Evolutionary conservation across 345 rosid species (phyloP).

Genomic region (Ceriops tagal): DNA sequence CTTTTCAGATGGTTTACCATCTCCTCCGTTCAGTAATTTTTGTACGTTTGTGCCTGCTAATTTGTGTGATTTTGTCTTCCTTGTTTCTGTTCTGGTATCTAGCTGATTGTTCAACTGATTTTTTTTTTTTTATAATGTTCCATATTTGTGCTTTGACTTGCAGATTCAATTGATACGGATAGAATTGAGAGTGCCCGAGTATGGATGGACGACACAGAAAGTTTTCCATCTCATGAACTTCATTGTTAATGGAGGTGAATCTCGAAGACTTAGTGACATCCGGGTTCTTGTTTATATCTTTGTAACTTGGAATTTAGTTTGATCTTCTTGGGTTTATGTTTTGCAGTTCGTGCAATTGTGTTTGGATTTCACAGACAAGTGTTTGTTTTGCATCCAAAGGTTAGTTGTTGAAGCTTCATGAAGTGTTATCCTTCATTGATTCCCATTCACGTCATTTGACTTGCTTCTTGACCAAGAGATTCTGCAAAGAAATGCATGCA

Average conservation of each 20-base stretch:
- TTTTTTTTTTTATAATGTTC: neutral
- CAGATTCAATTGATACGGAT: slow-evolving; percentile 88
- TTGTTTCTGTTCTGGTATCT: neutral
- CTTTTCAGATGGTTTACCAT: no score
- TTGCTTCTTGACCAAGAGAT: neutral
- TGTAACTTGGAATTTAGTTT: slow-evolving; percentile 1
- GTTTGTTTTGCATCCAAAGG: slow-evolving; percentile 83
- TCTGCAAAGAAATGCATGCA: neutral
- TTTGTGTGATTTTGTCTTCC: neutral
- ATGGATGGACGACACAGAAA: slow-evolving; percentile 98
- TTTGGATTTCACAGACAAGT: slow-evolving; percentile 91
- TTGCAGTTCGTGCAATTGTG: slow-evolving; percentile 82
- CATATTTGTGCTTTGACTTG: slow-evolving; percentile 12
- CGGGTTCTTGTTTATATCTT: neutral
- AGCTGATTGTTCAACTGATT: slow-evolving; percentile 1
- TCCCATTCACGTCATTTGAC: neutral
- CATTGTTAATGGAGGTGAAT: slow-evolving; percentile 93
- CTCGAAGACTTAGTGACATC: neutral
- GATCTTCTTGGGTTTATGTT: neutral
- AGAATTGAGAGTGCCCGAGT: slow-evolving; percentile 94
- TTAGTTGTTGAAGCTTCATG: slow-evolving; percentile 28
- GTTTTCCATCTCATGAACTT: slow-evolving; percentile 98
- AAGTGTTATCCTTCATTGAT: neutral
- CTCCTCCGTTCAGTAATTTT: neutral
- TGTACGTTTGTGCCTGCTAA: neutral